These are phyloP conservation scores for Wickerhamomyces sydowiorum DNA, from an alignment of 805 yeast species.

Conservation along the genomic window DNA sequence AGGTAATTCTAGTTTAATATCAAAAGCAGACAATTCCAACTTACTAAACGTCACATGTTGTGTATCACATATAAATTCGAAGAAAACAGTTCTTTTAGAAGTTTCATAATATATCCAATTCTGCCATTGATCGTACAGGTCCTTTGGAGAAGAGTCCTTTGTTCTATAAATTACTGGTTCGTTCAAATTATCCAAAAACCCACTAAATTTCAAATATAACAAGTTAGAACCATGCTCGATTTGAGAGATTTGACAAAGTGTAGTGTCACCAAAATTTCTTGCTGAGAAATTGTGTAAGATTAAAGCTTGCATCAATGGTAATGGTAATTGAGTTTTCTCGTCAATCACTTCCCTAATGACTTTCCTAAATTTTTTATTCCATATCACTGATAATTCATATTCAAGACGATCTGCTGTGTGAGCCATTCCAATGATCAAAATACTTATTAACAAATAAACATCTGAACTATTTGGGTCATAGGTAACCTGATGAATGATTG, in stretches of 20 bases:
- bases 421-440: neutral
- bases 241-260: neutral
- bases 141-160: neutral
- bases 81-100: constrained; percentile 35
- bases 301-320: neutral
- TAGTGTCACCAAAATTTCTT: neutral
- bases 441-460: neutral
- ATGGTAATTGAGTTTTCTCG: neutral
- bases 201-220: neutral
- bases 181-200: neutral
- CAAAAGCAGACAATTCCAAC: constrained; percentile 34
- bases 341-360: neutral
- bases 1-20: constrained; percentile 38
- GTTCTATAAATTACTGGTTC: neutral
- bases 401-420: neutral
- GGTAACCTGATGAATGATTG: neutral
- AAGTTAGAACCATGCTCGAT: constrained; percentile 1
- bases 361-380: neutral
- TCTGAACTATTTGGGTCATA: neutral
- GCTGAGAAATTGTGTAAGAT: neutral
- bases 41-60: constrained; percentile 32
- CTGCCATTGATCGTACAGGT: constrained; percentile 27
- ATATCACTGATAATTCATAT: neutral
- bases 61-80: constrained; percentile 36
- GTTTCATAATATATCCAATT: constrained; percentile 43